Percentiles rank a stretch among this genome's conserved stretches.
These are phyloP conservation scores for Coemansia sp. DNA, from an alignment of 192 early-diverging fungal species.

Conservation along the genomic window DNA sequence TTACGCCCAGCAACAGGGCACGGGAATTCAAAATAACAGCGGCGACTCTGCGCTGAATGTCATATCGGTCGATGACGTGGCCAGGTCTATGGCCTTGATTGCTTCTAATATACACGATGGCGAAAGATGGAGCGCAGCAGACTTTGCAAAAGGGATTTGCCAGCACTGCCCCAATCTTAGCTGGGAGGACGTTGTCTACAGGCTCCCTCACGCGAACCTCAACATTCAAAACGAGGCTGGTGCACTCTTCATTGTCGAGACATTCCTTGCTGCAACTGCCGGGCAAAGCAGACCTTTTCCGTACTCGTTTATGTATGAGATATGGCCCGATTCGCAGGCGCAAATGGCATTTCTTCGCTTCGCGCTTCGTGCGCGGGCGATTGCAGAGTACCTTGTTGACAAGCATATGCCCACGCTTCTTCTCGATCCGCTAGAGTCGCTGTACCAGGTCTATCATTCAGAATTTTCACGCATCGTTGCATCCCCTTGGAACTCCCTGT, in stretches of 20 bases:
- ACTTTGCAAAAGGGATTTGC: constrained; percentile 38
- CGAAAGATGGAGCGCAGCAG: constrained; percentile 24
- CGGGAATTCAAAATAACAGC: constrained; percentile 9
- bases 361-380: constrained; percentile 22
- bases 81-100: constrained; percentile 38
- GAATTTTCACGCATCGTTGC: constrained; percentile 45
- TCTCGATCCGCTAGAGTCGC: constrained; percentile 43
- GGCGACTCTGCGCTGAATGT: constrained; percentile 7
- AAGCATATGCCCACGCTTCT: constrained; percentile 49
- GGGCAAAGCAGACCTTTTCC: constrained; percentile 48
- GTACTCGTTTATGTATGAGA: constrained; percentile 53
- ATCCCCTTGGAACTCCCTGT: constrained; percentile 56
- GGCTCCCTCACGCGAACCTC: constrained; percentile 35
- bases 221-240: constrained; percentile 37
- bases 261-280: constrained; percentile 34
- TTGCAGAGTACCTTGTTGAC: constrained; percentile 35
- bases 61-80: constrained; percentile 33
- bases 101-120: constrained; percentile 33
- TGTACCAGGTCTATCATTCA: constrained; percentile 46
- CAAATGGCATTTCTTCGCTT: constrained; percentile 45
- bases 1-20: constrained; percentile 21
- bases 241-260: constrained; percentile 39
- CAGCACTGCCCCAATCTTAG: constrained; percentile 27
- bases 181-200: constrained; percentile 54
- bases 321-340: constrained; percentile 48